These are phyloP conservation scores for Schwanniomyces yamadae DNA, from an alignment of 805 yeast genomes.

Conservation along the genomic window DNA sequence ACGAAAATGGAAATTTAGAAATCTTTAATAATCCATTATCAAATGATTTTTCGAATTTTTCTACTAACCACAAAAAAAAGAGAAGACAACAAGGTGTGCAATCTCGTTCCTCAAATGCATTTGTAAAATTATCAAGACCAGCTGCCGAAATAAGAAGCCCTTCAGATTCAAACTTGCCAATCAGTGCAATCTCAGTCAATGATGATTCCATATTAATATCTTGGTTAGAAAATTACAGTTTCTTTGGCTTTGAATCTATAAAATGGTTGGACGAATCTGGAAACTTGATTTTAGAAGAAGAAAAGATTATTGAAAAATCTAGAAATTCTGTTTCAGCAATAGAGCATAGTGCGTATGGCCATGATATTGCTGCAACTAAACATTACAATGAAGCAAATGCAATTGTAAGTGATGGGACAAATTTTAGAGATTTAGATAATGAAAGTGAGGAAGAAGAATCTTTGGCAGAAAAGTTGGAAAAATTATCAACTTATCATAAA, in stretches of 20 bases:
- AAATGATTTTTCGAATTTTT: constrained; percentile 19
- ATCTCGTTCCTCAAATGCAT: constrained; percentile 52
- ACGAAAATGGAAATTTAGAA: constrained; percentile 76
- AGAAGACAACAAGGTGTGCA: constrained; percentile 47
- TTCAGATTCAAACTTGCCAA: constrained; percentile 24
- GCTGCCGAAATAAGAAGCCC: constrained; percentile 33
- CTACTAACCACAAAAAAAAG: constrained; percentile 30
- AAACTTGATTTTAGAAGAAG: constrained; percentile 20
- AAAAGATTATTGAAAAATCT: constrained; percentile 30
- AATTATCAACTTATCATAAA: constrained; percentile 21
- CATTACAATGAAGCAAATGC: constrained; percentile 62
- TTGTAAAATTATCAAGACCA: constrained; percentile 50
- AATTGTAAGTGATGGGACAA: constrained; percentile 61
- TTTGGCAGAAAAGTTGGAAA: constrained; percentile 40
- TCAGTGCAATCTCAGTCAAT: constrained; percentile 28
- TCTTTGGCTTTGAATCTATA: constrained; percentile 57
- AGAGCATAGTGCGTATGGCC: constrained; percentile 45
- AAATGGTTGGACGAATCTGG: constrained; percentile 44
- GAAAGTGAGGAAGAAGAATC: constrained; percentile 45
- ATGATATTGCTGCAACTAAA: constrained; percentile 52
- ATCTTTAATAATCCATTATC: constrained; percentile 59
- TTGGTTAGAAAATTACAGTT: constrained; percentile 63
- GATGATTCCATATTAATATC: constrained; percentile 42
- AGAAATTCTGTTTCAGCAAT: constrained; percentile 42
- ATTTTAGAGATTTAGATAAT: constrained; percentile 53